Conservation (phyloP, 106 monocot genomes). For the Apostasia shenzhenica region DNA sequence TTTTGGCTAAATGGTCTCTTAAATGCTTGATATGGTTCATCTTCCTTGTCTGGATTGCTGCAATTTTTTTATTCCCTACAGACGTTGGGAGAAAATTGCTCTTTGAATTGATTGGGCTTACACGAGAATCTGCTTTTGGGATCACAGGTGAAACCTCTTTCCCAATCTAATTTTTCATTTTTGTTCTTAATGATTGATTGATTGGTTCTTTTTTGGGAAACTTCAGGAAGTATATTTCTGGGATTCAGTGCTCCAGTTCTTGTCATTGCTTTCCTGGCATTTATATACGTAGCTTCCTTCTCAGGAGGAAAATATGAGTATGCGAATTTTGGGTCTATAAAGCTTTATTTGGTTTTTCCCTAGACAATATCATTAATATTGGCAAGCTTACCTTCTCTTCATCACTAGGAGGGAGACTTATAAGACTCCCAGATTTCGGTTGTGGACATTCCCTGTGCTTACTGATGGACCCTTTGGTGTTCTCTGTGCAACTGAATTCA, state of each 20-base stretch:
- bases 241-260: conserved; percentile 56
- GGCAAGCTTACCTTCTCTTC: neutral
- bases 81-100: conserved; percentile 11
- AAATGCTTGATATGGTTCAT: conserved; percentile 60
- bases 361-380: neutral
- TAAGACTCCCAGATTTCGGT: conserved; percentile 40
- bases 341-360: neutral
- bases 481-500: conserved; percentile 71
- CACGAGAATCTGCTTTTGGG: conserved; percentile 31
- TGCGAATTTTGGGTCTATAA: neutral
- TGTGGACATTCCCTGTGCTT: conserved; percentile 84
- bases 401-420: conserved; percentile 37
- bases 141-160: conserved; percentile 30
- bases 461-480: conserved; percentile 87
- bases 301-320: conserved; percentile 35
- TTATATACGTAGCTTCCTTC: conserved; percentile 47
- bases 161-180: neutral
- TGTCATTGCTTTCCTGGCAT: conserved; percentile 54
- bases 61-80: conserved; percentile 36
- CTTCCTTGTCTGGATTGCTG: conserved; percentile 41
- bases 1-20: conserved; percentile 26
- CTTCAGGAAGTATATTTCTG: conserved; percentile 64
- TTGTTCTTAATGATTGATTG: neutral
- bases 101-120: conserved; percentile 1
- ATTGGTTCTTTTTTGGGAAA: conserved; percentile 1